Percentiles rank a stretch among this genome's conserved stretches.
phyloP scores from a whole-genome alignment of 768 basidiomycete genomes.

The Pleurotus cornucopiae region DNA sequence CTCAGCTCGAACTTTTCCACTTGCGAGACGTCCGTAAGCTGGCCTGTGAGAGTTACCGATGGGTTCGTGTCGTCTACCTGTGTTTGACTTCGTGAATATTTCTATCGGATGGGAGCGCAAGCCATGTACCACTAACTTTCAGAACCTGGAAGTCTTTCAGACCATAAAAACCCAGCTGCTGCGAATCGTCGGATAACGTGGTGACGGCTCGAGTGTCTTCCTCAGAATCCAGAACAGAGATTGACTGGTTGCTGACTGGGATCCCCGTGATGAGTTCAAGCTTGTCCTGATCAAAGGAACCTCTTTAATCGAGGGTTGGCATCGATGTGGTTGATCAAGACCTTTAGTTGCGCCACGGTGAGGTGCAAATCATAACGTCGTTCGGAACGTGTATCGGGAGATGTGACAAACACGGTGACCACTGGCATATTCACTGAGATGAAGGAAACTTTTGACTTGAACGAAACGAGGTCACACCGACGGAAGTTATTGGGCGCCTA shows the following conservation, averaged over 20 bases:
- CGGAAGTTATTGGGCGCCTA: no score
- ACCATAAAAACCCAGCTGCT: constrained; percentile 71
- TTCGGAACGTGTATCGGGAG: constrained; percentile 89
- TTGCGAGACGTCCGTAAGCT: constrained; percentile 77
- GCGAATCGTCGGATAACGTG: constrained; percentile 60
- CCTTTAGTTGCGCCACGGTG: constrained; percentile 82
- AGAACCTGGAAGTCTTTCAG: constrained; percentile 75
- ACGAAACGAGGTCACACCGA: no score
- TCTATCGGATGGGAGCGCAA: constrained; percentile 1
- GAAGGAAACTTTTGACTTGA: no score
- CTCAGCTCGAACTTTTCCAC: constrained; percentile 93
- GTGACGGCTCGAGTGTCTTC: constrained; percentile 45
- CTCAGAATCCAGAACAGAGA: constrained; percentile 60
- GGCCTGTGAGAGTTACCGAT: constrained; percentile 70
- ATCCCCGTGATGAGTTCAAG: constrained; percentile 93
- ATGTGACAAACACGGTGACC: constrained; percentile 74
- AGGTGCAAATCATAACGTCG: constrained; percentile 74
- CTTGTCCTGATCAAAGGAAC: constrained; percentile 47
- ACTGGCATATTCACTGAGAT: constrained; percentile 11
- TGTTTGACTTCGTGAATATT: neutral
- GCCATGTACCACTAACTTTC: constrained; percentile 46
- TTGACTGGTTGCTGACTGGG: constrained; percentile 63
- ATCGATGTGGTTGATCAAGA: constrained; percentile 23
- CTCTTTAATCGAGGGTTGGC: constrained; percentile 7
- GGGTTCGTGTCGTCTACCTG: constrained; percentile 80